phyloP scores from a whole-genome alignment of 768 basidiomycete genomes.

The Crassisporium funariophilum region DNA sequence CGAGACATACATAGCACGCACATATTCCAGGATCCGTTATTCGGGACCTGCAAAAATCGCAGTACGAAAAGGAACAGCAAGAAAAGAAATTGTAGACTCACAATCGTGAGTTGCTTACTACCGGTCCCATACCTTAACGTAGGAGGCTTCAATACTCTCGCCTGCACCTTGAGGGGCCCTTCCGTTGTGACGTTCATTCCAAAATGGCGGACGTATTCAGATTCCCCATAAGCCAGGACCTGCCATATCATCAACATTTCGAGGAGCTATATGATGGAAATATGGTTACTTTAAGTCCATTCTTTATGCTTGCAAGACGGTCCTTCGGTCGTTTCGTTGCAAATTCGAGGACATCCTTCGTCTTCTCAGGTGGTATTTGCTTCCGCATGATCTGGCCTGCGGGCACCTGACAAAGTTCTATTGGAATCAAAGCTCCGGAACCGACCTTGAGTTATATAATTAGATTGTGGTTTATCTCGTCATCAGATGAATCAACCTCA shows the following conservation, averaged over 20 bases:
- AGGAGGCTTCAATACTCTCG: slow-evolving; percentile 66
- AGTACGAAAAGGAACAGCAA: neutral
- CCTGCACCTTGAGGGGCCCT: slow-evolving; percentile 58
- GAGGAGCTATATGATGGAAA: neutral
- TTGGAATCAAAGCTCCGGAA: slow-evolving; percentile 62
- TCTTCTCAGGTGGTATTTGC: slow-evolving; percentile 71
- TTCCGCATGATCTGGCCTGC: slow-evolving; percentile 75
- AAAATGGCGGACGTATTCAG: slow-evolving; percentile 74
- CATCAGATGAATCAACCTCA: slow-evolving; percentile 48
- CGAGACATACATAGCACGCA: slow-evolving; percentile 24
- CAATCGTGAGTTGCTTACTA: slow-evolving; percentile 59
- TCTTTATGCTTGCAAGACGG: slow-evolving; percentile 58
- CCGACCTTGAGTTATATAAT: slow-evolving; percentile 49
- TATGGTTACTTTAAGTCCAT: slow-evolving; percentile 51
- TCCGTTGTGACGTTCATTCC: slow-evolving; percentile 62
- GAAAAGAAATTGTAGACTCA: slow-evolving; percentile 33
- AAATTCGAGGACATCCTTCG: slow-evolving; percentile 67
- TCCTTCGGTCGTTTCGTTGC: slow-evolving; percentile 67
- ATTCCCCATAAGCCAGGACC: slow-evolving; percentile 71
- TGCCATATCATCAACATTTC: slow-evolving; percentile 21
- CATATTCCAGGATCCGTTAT: slow-evolving; percentile 83
- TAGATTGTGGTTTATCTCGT: neutral
- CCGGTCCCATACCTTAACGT: slow-evolving; percentile 64
- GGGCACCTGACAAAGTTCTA: slow-evolving; percentile 67
- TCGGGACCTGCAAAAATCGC: slow-evolving; percentile 46